A percentile compares a stretch with the other conserved stretches of the same genome.
phyloP scores from a whole-genome alignment of 169 alveolate species.

The Plasmodium yoelii region DNA sequence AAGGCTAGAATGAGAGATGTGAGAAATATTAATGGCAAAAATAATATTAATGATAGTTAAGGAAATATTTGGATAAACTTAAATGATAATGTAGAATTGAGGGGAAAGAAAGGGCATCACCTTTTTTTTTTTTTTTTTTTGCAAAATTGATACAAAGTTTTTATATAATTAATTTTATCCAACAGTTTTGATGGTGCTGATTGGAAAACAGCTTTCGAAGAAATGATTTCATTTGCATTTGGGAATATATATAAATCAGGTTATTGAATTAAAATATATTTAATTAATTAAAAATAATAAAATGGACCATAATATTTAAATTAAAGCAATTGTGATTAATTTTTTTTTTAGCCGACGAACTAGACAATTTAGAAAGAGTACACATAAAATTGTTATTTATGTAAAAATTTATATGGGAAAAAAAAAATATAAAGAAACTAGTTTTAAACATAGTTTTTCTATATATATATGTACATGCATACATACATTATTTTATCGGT shows the following conservation, averaged over 20 bases:
- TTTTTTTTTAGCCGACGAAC: too few relatives aligned
- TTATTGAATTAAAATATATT: too few relatives aligned
- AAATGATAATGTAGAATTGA: neutral
- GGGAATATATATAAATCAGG: neutral
- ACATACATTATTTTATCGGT: too few relatives aligned
- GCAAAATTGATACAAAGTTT: neutral
- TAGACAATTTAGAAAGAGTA: too few relatives aligned
- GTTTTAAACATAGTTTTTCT: too few relatives aligned
- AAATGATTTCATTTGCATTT: neutral
- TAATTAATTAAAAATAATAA: too few relatives aligned
- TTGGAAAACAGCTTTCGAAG: neutral
- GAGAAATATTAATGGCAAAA: slow-evolving; percentile 49
- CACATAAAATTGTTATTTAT: neutral
- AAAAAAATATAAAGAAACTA: neutral
- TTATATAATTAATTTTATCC: neutral
- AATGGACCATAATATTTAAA: too few relatives aligned
- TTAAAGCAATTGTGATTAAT: too few relatives aligned
- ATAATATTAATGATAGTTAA: slow-evolving; percentile 7
- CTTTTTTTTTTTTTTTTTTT: neutral
- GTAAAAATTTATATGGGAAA: neutral
- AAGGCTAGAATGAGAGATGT: slow-evolving; percentile 66
- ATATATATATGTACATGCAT: too few relatives aligned
- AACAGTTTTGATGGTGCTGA: too few relatives aligned
- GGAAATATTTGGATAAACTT: neutral
- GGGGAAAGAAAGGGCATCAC: neutral